A percentile compares a stretch with the other conserved stretches of the same genome.
Conservation (phyloP, 2,329 filamentous ascomycete species). For the Dryadomyces quercus-mongolicae region DNA sequence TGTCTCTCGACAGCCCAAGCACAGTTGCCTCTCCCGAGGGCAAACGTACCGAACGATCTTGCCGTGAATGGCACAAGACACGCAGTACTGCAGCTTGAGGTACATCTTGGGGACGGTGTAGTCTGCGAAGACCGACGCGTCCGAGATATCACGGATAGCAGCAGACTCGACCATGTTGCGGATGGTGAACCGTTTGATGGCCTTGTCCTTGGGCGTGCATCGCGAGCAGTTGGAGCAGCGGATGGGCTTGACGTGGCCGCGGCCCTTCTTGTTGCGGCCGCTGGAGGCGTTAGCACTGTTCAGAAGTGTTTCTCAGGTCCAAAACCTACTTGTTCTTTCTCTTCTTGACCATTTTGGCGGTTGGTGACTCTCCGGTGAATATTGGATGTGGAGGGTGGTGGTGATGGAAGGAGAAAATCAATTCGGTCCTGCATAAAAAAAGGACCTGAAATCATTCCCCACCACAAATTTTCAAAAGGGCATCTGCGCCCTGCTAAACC, state of each 20-base stretch:
- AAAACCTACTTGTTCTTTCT: conserved; percentile 38
- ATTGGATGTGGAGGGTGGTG: conserved; percentile 5
- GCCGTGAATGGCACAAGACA: conserved; percentile 99
- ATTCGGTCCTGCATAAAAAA: conserved; percentile 1
- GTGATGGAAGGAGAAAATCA: conserved; percentile 1
- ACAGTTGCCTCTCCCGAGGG: conserved; percentile 46
- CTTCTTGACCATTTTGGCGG: conserved; percentile 18
- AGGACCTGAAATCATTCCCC: background rate
- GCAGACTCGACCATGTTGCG: conserved; percentile 99
- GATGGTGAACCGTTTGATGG: conserved; percentile 99
- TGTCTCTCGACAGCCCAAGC: conserved; percentile 15
- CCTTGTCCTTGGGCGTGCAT: conserved; percentile 99
- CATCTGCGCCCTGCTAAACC: background rate
- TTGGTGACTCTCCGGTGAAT: background rate
- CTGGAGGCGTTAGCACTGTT: conserved; percentile 30
- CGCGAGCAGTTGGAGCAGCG: conserved; percentile 62
- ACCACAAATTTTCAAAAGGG: conserved; percentile 1
- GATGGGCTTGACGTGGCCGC: conserved; percentile 99
- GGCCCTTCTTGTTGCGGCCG: conserved; percentile 99
- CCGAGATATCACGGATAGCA: conserved; percentile 99
- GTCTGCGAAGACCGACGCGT: conserved; percentile 97
- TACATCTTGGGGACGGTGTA: conserved; percentile 99
- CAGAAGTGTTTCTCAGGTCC: too few species aligned
- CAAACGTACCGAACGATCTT: conserved; percentile 99
- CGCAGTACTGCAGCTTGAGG: conserved; percentile 99